Base-by-base conservation (phyloP, 345 rosid species). In the Lumnitzera littorea region DNA sequence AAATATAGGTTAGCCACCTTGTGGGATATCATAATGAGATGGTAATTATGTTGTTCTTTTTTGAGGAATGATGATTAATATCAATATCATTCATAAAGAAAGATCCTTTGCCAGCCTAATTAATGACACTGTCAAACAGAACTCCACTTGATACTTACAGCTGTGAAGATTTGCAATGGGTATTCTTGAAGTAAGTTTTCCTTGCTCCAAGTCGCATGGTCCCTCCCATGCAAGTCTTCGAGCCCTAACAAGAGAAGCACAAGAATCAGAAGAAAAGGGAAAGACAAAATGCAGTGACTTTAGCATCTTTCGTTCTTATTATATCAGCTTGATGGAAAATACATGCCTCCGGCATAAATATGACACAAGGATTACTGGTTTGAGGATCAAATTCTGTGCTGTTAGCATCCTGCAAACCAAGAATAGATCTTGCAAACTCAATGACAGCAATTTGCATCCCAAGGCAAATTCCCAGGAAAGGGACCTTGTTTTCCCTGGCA, bases 371-470 rank as follows among this genome's bases (percentile, higher is more conserved):
- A 74, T 80, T 76, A 56, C 71, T 65, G 41, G 91, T 85, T 49
- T 75, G 70, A 24, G 87, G 79, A 80, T 95, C 94, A 65, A 95
- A 84, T 67, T 95, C 99, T 23, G 95, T 85, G 67, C 99, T 95
- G 68, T 86, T 91, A 43, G 99, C 97, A 71, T 86, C 92, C 60
- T 70, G 62, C 70, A 83, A 66, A 66, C 89, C 84, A n/a, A 95
- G 85, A 66, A 85, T 80, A 52, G 81, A 74, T 57, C 86, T 85
- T 57, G 99, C 95, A 66, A 59, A 85, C 74, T 95, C 99, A 56
- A 95, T 80, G 55, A 95, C 99, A 48, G 98, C 99, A 70, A 80
- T 69, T 72, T 95, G 99, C 99, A 95, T 95, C 25, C 99, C 99
- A 17, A 95, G 81, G 66, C 99, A 95, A 68, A 95, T 88, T 63